Evolutionary conservation across 2,329 filamentous ascomycete genomes (phyloP).

Genomic region (Fusarium haematococcum): DNA sequence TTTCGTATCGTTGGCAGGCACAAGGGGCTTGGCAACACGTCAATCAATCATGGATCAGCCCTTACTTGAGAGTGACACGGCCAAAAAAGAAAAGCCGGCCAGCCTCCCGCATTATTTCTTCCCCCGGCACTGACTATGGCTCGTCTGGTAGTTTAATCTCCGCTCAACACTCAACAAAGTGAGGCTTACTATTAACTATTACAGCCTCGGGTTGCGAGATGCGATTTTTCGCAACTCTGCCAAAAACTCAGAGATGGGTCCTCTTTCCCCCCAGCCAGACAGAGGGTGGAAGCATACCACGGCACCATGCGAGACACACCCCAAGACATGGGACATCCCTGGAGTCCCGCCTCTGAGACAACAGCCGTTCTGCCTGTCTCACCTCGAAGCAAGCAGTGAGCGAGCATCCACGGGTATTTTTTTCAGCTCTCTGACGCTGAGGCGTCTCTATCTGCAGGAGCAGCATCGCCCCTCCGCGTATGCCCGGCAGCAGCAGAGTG

Average conservation of each 20-base stretch:
- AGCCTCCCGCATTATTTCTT: background rate
- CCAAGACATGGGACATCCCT: conserved; percentile 24
- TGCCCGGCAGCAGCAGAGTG: background rate
- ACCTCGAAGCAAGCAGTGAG: background rate
- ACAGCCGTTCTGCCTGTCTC: background rate
- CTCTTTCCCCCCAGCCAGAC: background rate
- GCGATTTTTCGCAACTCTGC: background rate
- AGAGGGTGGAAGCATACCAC: conserved; percentile 5
- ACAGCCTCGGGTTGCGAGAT: background rate
- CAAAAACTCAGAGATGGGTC: background rate
- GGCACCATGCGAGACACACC: conserved; percentile 34
- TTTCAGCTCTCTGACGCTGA: conserved; percentile 6
- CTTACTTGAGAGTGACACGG: background rate
- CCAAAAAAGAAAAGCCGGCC: background rate
- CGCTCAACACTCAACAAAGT: background rate
- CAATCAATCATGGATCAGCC: background rate
- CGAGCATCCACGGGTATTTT: background rate
- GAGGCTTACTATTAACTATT: background rate
- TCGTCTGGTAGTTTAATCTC: background rate
- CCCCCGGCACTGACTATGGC: background rate
- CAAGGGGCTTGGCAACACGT: background rate
- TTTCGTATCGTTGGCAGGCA: background rate
- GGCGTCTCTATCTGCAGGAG: background rate
- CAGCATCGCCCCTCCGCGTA: background rate
- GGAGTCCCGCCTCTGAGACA: background rate